Percentiles rank a stretch among this genome's conserved stretches.
phyloP scores from a whole-genome alignment of 2,329 filamentous ascomycete genomes.

The Gnomoniopsis sp. region DNA sequence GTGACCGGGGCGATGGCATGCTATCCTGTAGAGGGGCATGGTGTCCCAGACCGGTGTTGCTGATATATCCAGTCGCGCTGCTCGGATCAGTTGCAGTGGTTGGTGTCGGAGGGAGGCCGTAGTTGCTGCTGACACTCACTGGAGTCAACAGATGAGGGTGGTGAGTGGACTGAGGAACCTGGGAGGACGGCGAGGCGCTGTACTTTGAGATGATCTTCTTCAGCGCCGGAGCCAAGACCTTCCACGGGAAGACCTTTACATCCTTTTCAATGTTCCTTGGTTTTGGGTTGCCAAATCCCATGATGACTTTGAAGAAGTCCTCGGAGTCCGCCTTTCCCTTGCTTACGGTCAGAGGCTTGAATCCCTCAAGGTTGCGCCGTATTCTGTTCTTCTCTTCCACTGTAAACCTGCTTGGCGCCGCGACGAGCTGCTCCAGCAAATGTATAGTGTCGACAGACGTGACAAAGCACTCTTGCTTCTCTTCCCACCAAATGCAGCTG shows the following conservation, averaged over 20 bases:
- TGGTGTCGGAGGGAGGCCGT: constrained; percentile 45
- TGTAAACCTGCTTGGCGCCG: constrained; percentile 71
- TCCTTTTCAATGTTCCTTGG: constrained; percentile 98
- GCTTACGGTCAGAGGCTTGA: constrained; percentile 87
- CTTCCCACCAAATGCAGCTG: constrained; percentile 96
- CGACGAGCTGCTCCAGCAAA: constrained; percentile 87
- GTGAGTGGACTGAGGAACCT: constrained; percentile 19
- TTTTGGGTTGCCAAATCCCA: constrained; percentile 93
- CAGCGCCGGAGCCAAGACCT: constrained; percentile 77
- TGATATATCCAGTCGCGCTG: constrained; percentile 35
- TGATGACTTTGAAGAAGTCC: constrained; percentile 98
- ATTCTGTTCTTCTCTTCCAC: constrained; percentile 99
- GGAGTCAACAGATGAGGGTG: constrained; percentile 36
- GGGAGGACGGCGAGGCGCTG: constrained; percentile 37
- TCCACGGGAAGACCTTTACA: constrained; percentile 98
- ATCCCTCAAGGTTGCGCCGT: constrained; percentile 90
- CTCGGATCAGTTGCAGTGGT: constrained; percentile 33
- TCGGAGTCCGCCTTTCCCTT: constrained; percentile 91
- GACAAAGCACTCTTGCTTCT: constrained; percentile 86
- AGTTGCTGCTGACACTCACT: constrained; percentile 36
- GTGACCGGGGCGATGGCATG: constrained; percentile 16
- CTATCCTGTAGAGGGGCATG: constrained; percentile 39
- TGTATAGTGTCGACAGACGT: constrained; percentile 97
- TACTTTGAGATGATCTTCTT: constrained; percentile 99
- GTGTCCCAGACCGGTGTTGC: constrained; percentile 36